A percentile compares a stretch with the other conserved stretches of the same genome.
Conservation (phyloP, 2,329 filamentous ascomycete genomes). For the Cordyceps militaris region DNA sequence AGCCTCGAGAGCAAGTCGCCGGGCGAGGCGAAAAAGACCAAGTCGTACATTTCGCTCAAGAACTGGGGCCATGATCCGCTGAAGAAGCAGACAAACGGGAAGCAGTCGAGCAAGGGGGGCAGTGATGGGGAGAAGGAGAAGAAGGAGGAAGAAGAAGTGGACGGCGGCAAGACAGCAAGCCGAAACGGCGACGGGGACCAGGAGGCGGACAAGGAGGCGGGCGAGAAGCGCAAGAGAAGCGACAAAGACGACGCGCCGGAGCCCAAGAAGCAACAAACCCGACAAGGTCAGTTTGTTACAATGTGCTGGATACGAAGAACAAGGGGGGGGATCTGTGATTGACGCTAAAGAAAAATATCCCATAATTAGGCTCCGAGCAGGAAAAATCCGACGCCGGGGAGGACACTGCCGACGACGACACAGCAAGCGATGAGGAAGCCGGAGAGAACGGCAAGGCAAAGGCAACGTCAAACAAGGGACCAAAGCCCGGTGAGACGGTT, state of each 20-base stretch:
- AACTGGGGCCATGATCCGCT: constrained; percentile 54
- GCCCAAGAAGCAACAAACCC: constrained; percentile 28
- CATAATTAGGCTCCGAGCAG: constrained; percentile 9
- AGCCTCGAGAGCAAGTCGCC: constrained; percentile 46
- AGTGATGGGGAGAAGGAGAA: constrained; percentile 5
- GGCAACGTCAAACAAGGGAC: constrained; percentile 23
- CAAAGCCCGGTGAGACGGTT: constrained; percentile 35
- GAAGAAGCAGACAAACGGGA: constrained; percentile 28
- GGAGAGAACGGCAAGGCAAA: constrained; percentile 13
- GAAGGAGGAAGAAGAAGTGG: constrained; percentile 26
- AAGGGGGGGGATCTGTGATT: constrained; percentile 14
- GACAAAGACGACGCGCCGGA: constrained; percentile 18
- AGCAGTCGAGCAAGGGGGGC: constrained; percentile 1
- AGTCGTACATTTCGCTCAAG: constrained; percentile 52
- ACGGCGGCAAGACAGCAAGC: constrained; percentile 12
- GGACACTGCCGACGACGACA: constrained; percentile 11
- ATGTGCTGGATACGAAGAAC: constrained; percentile 13
- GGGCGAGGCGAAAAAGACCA: constrained; percentile 39
- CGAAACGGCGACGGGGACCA: constrained; percentile 10
- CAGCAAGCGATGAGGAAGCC: constrained; percentile 16
- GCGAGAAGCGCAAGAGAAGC: constrained; percentile 23
- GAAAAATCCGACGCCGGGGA: constrained; percentile 17
- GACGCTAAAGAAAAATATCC: not conserved
- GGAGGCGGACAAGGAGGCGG: constrained; percentile 14
- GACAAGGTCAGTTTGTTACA: constrained; percentile 17